Evolutionary conservation across 192 early-diverging fungal species (phyloP).

Genomic region (Podila clonocystis): DNA sequence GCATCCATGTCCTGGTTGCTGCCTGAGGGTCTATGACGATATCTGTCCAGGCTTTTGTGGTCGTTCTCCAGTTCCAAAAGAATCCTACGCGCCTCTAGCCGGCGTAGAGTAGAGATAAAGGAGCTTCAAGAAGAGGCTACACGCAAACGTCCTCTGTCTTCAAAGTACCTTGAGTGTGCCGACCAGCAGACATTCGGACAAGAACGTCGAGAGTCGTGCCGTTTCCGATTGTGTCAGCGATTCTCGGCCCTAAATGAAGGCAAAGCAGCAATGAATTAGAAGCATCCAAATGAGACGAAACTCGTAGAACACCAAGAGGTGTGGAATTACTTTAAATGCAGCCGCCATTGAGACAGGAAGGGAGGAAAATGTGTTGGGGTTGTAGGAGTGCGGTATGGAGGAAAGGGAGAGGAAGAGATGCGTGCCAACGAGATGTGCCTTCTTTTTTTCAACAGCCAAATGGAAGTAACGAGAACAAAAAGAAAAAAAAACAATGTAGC

Average conservation of each 20-base stretch:
- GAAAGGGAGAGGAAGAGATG: neutral
- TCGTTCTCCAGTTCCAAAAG: too few species aligned
- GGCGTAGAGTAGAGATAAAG: neutral
- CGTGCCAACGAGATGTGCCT: neutral
- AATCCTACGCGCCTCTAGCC: neutral
- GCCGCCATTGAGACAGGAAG: neutral
- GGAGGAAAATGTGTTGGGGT: neutral
- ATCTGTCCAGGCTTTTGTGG: too few species aligned
- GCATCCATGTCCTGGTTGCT: too few species aligned
- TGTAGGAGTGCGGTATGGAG: neutral
- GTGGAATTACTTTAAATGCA: neutral
- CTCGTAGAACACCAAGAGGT: neutral
- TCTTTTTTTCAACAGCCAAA: too few species aligned
- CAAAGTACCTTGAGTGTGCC: slow-evolving; percentile 67
- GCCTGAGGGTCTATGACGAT: too few species aligned
- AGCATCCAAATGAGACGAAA: neutral
- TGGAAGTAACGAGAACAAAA: neutral
- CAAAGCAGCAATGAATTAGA: neutral
- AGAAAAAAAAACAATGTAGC: neutral
- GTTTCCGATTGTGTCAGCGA: slow-evolving; percentile 51
- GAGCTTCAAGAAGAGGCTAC: neutral
- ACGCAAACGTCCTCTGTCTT: neutral
- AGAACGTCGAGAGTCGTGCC: slow-evolving; percentile 67
- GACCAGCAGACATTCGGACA: slow-evolving; percentile 73
- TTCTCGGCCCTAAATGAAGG: slow-evolving; percentile 52